Evolutionary conservation across 2,329 filamentous ascomycete species (phyloP), one percentile per base, ranked within the genome.

Genomic region (Aspergillus eucalypticola): DNA sequence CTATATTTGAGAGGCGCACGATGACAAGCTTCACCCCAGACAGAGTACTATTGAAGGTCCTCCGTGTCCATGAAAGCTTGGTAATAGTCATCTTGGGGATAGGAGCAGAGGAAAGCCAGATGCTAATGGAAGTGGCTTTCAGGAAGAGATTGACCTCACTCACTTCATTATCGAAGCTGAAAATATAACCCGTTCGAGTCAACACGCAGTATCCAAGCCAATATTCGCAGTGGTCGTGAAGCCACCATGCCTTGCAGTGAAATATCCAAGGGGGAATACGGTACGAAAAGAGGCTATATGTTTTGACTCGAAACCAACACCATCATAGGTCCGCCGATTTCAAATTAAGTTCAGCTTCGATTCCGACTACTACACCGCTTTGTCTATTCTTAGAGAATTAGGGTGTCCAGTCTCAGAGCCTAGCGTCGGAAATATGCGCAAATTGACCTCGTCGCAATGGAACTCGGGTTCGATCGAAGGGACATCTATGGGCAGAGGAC

Each of bases 371-470:
- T 76, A 75, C 52, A 72, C 73, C 19, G 75, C 75, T 2, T 66
- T 81, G 44, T 70, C 76, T 5, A 71, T 79, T n/a, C 66, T 81
- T 2, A 73, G 73, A 27, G 71, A 75, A 44, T 74, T 76, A 41
- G 74, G 76, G 38, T 80, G 79, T 60, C 78, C 76, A n/a, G 73
- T 79, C 38, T 76, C 74, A 8, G 78, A 80, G 57, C 73, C 77
- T 13, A 73, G 67, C 17, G 64, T 67, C 42, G 65, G 70, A 27
- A 39, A 64, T 21, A 55, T 60, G 27, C 61, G 62, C 54, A 65
- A 65, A 55, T 63, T 65, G 15, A 62, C 68, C 21, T 71, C 73
- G 2, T 69, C 72, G 8, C 73, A 73, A 15, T 72, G 67, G 64
- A 61, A 63, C 25, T 64, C 66, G 8, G 62, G 60, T 2, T 50